These are phyloP conservation scores for Fagopyrum homotropicum DNA, from an alignment of 148 eudicot species.

Conservation along the genomic window DNA sequence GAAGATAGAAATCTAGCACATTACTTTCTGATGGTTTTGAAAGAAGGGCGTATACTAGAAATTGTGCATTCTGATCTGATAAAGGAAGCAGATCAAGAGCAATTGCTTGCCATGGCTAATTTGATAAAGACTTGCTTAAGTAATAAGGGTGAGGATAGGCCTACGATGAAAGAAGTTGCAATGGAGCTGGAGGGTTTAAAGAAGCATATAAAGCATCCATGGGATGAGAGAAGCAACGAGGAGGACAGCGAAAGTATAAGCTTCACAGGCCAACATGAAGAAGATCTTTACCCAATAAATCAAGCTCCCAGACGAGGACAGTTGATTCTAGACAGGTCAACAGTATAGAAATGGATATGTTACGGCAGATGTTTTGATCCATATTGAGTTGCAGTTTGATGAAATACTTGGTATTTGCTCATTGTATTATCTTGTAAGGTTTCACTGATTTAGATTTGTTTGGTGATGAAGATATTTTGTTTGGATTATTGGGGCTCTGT, in stretches of 20 bases:
- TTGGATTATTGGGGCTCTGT: no score
- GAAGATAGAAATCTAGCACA: not conserved
- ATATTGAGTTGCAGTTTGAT: not conserved
- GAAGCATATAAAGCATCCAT: conserved; percentile 5
- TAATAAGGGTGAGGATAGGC: not conserved
- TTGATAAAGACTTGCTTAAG: not conserved
- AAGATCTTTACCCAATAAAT: no score
- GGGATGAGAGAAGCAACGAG: not conserved
- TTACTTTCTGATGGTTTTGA: not conserved
- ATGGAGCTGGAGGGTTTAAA: not conserved
- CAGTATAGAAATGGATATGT: not conserved
- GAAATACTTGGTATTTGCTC: no score
- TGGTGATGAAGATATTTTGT: no score
- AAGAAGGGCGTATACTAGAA: not conserved
- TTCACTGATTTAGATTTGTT: no score
- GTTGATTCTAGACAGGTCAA: not conserved
- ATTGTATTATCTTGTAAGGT: no score
- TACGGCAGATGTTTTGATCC: not conserved
- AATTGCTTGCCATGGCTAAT: not conserved
- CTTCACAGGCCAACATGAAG: no score
- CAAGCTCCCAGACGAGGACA: not conserved
- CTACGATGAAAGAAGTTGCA: conserved; percentile 10
- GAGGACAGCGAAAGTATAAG: no score
- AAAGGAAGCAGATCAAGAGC: not conserved
- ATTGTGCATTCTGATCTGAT: not conserved